Evolutionary conservation across 345 rosid species (phyloP), one percentile per base, ranked within the genome.

Genomic region (Eutrema japonicum): DNA sequence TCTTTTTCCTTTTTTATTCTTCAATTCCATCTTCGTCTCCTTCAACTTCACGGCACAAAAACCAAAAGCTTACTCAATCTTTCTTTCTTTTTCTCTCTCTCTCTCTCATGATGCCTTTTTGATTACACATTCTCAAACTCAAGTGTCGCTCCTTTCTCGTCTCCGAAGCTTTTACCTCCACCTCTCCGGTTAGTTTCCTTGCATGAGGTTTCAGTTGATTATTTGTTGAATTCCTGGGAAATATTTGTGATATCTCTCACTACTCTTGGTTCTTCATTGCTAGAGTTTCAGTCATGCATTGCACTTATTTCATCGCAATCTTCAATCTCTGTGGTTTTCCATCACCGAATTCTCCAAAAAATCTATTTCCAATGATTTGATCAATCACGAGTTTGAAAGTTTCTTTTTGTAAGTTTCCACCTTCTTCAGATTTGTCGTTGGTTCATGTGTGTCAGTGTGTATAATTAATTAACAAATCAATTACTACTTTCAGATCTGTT

Each of bases 401-500:
- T 7, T 54, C 60, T 77, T 77, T 70, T 76, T 70, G 71, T 48
- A 37, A 4, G 71, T 70, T 77, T 64, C 67, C 56, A 46, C 51
- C 18, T 18, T 18, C 22, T 18, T 18, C 3, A 57, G 35, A 64
- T 77, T 71, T 56, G 54, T 70, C 47, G 71, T 70, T 64, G 36
- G 41, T 64, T 51, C 66, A 57, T 71, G 68, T 71, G 35, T 77
- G 63, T 71, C 76, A 70, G 76, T 71, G 53, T 36, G 4, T 42
- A 65, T 71, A 43, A 8, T 37, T 68, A 60, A 42, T 51, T 43
- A 68, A 53, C 9, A 45, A 53, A 27, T 53, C 35, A 68, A 40
- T 41, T 42, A 56, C 38, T 70, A 43, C 22, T 68, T 66, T 50
- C 77, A 77, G 80, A 77, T 77, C 80, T 77, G 80, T 65, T 65